A percentile compares a stretch with the other conserved stretches of the same genome.
phyloP scores from a whole-genome alignment of 345 rosid species.

The Murraya paniculata region DNA sequence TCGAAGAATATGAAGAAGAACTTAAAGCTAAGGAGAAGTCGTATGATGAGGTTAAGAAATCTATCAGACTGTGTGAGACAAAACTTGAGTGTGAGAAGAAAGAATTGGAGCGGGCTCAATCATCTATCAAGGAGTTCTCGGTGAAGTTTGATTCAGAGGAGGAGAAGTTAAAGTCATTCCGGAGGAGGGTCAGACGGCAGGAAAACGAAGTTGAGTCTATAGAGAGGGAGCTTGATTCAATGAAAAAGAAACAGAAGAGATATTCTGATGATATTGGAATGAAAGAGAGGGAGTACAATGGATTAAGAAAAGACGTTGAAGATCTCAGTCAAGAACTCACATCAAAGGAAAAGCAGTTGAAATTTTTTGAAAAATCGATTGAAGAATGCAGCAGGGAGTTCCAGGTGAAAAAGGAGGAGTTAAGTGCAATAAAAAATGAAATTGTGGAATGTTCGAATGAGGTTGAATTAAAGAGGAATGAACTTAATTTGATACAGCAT shows the following conservation, averaged over 20 bases:
- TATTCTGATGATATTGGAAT: constrained; percentile 10
- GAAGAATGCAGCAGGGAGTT: constrained; percentile 19
- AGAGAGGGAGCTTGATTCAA: constrained; percentile 20
- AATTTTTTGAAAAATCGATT: constrained; percentile 15
- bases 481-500: constrained; percentile 8
- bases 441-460: constrained; percentile 11
- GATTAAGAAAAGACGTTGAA: not conserved
- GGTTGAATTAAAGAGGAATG: constrained; percentile 23
- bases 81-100: not conserved
- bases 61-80: constrained; percentile 1
- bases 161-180: constrained; percentile 12
- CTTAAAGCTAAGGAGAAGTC: constrained; percentile 13
- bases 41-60: constrained; percentile 5
- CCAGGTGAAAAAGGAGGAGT: constrained; percentile 16
- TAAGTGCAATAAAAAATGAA: constrained; percentile 17
- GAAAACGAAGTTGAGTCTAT: constrained; percentile 13
- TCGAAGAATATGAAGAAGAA: constrained; percentile 9
- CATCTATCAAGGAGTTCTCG: constrained; percentile 11
- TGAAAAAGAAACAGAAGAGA: not conserved
- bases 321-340: not conserved
- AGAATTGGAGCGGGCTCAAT: constrained; percentile 8
- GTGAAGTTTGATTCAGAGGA: constrained; percentile 15
- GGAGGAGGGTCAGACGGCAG: not conserved
- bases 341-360: constrained; percentile 6
- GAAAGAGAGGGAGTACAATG: constrained; percentile 14